Conservation (phyloP, 371 early-diverging fungal genomes). For the Rhizomucor pusillus region DNA sequence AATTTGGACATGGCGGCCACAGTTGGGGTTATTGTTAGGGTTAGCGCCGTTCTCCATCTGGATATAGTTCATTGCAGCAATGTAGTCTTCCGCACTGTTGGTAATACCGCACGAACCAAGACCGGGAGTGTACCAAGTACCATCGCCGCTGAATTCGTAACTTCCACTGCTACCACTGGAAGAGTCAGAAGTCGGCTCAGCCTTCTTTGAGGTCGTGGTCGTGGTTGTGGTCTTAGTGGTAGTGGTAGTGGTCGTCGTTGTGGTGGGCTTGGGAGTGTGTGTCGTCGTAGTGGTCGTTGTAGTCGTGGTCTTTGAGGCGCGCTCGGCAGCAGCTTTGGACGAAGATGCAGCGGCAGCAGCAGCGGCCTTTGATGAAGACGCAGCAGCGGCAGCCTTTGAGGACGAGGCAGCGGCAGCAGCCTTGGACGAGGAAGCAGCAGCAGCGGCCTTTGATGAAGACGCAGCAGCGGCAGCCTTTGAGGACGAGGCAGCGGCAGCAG, state of each 20-base stretch:
- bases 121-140: conserved; percentile 29
- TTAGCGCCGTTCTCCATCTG: conserved; percentile 35
- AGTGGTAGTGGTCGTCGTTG: conserved; percentile 9
- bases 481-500: conserved; percentile 5
- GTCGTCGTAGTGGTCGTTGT: neutral
- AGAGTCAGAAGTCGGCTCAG: neutral
- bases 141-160: conserved; percentile 30
- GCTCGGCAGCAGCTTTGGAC: neutral
- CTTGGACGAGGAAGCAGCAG: conserved; percentile 3
- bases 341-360: neutral
- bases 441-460: neutral
- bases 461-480: conserved; percentile 2
- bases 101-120: conserved; percentile 33
- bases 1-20: conserved; percentile 20
- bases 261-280: conserved; percentile 4
- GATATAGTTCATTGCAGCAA: conserved; percentile 36
- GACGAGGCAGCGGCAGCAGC: conserved; percentile 1
- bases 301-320: neutral
- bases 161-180: conserved; percentile 2
- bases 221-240: conserved; percentile 4
- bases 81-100: conserved; percentile 19
- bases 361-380: neutral
- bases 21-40: conserved; percentile 39
- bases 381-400: neutral
- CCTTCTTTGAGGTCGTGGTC: conserved; percentile 7